Conservation (phyloP, 805 yeast genomes). For the Starmerella stellata region DNA sequence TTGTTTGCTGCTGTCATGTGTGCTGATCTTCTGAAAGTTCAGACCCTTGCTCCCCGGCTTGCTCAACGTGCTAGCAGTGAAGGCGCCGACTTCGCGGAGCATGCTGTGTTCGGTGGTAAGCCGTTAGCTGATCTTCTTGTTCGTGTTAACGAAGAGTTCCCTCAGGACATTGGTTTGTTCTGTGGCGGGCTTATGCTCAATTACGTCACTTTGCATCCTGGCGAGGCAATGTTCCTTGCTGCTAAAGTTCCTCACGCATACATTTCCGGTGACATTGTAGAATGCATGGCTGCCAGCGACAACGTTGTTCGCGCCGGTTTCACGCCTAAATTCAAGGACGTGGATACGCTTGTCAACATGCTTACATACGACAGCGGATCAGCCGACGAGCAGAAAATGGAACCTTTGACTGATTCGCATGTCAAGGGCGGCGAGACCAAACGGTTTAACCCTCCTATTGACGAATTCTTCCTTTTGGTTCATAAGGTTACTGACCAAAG, state of each 20-base stretch:
- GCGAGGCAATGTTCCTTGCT: constrained; percentile 91
- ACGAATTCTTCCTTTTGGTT: constrained; percentile 85
- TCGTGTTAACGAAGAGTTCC: constrained; percentile 72
- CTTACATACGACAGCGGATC: constrained; percentile 77
- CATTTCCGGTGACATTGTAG: constrained; percentile 91
- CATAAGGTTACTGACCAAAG: constrained; percentile 41
- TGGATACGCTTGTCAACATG: constrained; percentile 70
- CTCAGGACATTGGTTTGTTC: constrained; percentile 83
- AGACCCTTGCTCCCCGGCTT: constrained; percentile 40
- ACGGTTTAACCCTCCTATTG: constrained; percentile 89
- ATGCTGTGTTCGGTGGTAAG: constrained; percentile 21
- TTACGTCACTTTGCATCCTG: constrained; percentile 63
- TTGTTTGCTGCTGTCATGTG: constrained; percentile 76
- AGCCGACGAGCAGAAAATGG: constrained; percentile 86
- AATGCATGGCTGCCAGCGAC: constrained; percentile 98
- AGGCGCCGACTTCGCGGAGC: constrained; percentile 19
- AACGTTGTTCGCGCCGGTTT: constrained; percentile 97
- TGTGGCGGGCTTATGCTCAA: constrained; percentile 88
- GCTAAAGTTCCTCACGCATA: constrained; percentile 98
- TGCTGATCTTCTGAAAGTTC: constrained; percentile 44
- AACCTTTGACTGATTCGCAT: constrained; percentile 33
- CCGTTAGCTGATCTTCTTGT: constrained; percentile 55
- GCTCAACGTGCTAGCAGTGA: constrained; percentile 43
- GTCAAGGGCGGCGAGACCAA: constrained; percentile 23
- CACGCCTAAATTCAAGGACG: constrained; percentile 98